Evolutionary conservation across 2,329 filamentous ascomycete species (phyloP).

Genomic region (Xylaria sp.): DNA sequence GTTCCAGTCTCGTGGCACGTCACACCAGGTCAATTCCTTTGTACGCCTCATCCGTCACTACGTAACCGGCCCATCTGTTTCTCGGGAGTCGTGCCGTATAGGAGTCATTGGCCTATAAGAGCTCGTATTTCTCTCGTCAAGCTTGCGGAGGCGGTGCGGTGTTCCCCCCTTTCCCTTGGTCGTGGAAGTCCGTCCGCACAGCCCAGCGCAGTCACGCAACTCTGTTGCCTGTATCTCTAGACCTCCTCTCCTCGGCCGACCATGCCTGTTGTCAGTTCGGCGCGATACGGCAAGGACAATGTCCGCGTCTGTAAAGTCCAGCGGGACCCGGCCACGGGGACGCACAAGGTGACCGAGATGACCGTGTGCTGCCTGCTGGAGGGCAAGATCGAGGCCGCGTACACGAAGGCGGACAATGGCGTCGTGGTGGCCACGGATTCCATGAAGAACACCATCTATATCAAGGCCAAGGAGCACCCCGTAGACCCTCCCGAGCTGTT

Average conservation of each 20-base stretch:
- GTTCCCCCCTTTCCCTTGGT: background rate
- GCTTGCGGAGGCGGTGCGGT: background rate
- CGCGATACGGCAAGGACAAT: conserved; percentile 95
- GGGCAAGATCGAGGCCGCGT: conserved; percentile 89
- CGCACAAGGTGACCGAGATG: conserved; percentile 92
- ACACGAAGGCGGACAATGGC: conserved; percentile 93
- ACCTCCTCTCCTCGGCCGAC: conserved; percentile 29
- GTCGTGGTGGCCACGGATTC: conserved; percentile 96
- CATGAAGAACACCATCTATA: conserved; percentile 97
- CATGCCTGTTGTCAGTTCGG: conserved; percentile 70
- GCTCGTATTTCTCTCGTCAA: conserved; percentile 14
- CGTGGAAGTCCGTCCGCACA: conserved; percentile 8
- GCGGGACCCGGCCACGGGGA: conserved; percentile 77
- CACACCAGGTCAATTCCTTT: conserved; percentile 26
- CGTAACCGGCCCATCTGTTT: conserved; percentile 8
- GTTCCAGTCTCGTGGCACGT: conserved; percentile 30
- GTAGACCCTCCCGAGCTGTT: conserved; percentile 94
- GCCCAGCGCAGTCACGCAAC: background rate
- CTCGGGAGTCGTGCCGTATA: conserved; percentile 15
- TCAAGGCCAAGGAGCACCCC: conserved; percentile 92
- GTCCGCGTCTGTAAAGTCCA: conserved; percentile 97
- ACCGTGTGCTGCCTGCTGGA: conserved; percentile 93
- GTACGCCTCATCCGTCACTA: conserved; percentile 23
- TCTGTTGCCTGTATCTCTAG: background rate
- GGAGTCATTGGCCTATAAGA: conserved; percentile 31